Evolutionary conservation across 2,329 filamentous ascomycete species (phyloP).

Genomic region (Simplicillium sp.): DNA sequence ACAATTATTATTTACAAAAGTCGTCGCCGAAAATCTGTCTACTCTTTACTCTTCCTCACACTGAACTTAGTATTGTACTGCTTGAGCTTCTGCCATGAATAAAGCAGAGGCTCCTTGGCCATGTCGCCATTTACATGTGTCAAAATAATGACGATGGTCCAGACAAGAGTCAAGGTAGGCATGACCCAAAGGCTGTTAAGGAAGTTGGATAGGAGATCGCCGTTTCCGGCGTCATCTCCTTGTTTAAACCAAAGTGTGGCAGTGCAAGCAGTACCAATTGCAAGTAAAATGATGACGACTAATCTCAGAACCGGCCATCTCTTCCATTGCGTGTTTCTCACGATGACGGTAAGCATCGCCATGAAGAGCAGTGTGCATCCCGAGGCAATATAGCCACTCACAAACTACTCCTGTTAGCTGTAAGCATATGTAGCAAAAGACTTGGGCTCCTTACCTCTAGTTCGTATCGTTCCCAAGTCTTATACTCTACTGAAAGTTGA

Average conservation of each 20-base stretch:
- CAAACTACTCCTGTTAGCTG: constrained; percentile 16
- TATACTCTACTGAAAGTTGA: constrained; percentile 12
- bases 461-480: constrained; percentile 16
- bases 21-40: no score
- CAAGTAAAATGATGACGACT: constrained; percentile 17
- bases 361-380: constrained; percentile 21
- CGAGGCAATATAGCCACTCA: constrained; percentile 21
- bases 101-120: constrained; percentile 6
- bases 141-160: constrained; percentile 19
- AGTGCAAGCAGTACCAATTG: constrained; percentile 18
- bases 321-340: constrained; percentile 18
- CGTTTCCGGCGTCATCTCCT: background rate
- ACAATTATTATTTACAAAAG: no score
- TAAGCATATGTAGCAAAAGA: background rate
- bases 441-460: constrained; percentile 20
- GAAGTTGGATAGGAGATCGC: constrained; percentile 9
- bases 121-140: constrained; percentile 17
- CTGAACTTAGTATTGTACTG: no score
- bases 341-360: constrained; percentile 17
- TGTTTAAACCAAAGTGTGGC: constrained; percentile 16
- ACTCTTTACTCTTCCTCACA: no score
- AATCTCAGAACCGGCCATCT: constrained; percentile 22
- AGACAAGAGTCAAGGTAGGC: constrained; percentile 23
- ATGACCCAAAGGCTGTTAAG: constrained; percentile 21
- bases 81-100: no score